A percentile compares a stretch with the other conserved stretches of the same genome.
Conservation (phyloP, 805 yeast genomes). For the Hemisphaericaspora nanyangensis region DNA sequence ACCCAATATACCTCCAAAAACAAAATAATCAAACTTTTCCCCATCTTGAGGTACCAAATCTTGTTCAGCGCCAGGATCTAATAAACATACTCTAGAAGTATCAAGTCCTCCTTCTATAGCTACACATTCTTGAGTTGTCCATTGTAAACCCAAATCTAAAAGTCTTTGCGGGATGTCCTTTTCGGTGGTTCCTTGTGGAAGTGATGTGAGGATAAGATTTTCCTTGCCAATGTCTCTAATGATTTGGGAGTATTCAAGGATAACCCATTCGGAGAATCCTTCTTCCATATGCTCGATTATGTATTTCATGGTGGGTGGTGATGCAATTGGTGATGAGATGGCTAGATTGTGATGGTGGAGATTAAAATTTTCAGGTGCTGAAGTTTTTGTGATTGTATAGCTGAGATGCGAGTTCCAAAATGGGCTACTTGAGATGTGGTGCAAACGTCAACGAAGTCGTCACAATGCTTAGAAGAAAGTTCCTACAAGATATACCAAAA, state of each 20-base stretch:
- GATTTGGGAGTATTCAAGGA: constrained; percentile 79
- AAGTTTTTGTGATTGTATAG: too few species aligned
- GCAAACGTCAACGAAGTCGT: too few species aligned
- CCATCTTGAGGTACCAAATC: constrained; percentile 74
- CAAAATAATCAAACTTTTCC: constrained; percentile 72
- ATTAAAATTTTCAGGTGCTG: too few species aligned
- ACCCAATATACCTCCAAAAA: constrained; percentile 95
- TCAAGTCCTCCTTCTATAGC: constrained; percentile 45
- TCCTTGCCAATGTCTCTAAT: constrained; percentile 77
- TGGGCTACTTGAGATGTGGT: too few species aligned
- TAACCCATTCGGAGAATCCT: constrained; percentile 96
- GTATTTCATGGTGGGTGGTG: constrained; percentile 63
- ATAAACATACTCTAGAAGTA: constrained; percentile 62
- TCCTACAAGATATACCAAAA: too few species aligned
- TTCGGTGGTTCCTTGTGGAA: constrained; percentile 60
- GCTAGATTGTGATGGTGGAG: not conserved
- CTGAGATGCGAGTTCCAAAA: too few species aligned
- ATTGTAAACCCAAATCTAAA: constrained; percentile 61
- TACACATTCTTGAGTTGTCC: constrained; percentile 75
- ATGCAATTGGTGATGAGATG: too few species aligned
- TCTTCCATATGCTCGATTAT: constrained; percentile 97
- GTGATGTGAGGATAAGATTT: constrained; percentile 71
- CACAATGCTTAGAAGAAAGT: too few species aligned
- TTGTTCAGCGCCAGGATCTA: constrained; percentile 81
- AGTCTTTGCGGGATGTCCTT: constrained; percentile 62